Conservation (phyloP, 306 rosid species). For the apple (Malus domestica) region ASM211411v1 NC_041791.1:18385501-18386000, state of each 20-base stretch:
- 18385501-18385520: slow-evolving; percentile 2
- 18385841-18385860: slow-evolving; percentile 62
- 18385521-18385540: slow-evolving; percentile 3
- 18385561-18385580: slow-evolving; percentile 26
- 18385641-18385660: slow-evolving; percentile 43
- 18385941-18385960: slow-evolving; percentile 17
- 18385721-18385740: slow-evolving; percentile 3
- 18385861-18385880: slow-evolving; percentile 51
- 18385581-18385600: slow-evolving; percentile 20
- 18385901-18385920: slow-evolving; percentile 16
- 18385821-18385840: slow-evolving; percentile 25
- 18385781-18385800: slow-evolving; percentile 35
- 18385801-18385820: slow-evolving; percentile 10
- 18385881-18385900: slow-evolving; percentile 10
- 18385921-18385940: slow-evolving; percentile 11
- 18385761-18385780: slow-evolving; percentile 48
- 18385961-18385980: slow-evolving; percentile 37
- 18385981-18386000: slow-evolving; percentile 50
- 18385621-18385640: slow-evolving; percentile 42
- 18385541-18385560: slow-evolving; percentile 5
- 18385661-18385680: slow-evolving; percentile 45
- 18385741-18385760: slow-evolving; percentile 40
- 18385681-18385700: slow-evolving; percentile 38
- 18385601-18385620: slow-evolving; percentile 33
- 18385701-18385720: slow-evolving; percentile 32